Evolutionary conservation across 2,329 filamentous ascomycete species (phyloP).

Genomic region (Ophiognomonia clavigignenti-juglandacearum): DNA sequence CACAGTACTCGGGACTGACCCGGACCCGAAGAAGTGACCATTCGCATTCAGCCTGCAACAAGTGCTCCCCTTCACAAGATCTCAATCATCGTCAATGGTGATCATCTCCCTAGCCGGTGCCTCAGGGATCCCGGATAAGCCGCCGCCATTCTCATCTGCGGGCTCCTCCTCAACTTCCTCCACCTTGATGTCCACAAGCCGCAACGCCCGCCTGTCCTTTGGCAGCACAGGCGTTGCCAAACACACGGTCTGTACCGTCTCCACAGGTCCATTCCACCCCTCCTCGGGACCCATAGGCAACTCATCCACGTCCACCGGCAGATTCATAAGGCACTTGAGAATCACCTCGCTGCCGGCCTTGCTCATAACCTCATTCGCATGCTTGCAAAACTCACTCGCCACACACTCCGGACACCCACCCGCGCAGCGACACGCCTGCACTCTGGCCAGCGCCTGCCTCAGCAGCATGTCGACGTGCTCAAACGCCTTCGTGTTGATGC

Average conservation of each 20-base stretch:
- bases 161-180: conserved; percentile 18
- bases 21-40: no score
- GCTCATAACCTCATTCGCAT: conserved; percentile 88
- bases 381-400: conserved; percentile 75
- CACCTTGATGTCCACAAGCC: conserved; percentile 17
- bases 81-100: neutral
- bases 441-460: conserved; percentile 67
- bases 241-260: conserved; percentile 87
- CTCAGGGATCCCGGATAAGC: neutral
- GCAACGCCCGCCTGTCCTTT: conserved; percentile 21
- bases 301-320: conserved; percentile 76
- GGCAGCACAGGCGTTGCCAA: conserved; percentile 62
- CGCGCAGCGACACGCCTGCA: conserved; percentile 70
- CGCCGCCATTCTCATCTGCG: neutral
- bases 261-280: conserved; percentile 63
- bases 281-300: conserved; percentile 81
- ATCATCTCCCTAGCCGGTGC: neutral
- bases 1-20: no score
- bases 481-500: conserved; percentile 89
- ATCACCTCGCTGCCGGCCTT: conserved; percentile 84
- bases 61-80: neutral
- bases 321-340: conserved; percentile 67
- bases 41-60: no score
- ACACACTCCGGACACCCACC: conserved; percentile 89
- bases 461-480: conserved; percentile 83